phyloP scores from a whole-genome alignment of 306 rosid genomes.

The Pyrus communis region DNA sequence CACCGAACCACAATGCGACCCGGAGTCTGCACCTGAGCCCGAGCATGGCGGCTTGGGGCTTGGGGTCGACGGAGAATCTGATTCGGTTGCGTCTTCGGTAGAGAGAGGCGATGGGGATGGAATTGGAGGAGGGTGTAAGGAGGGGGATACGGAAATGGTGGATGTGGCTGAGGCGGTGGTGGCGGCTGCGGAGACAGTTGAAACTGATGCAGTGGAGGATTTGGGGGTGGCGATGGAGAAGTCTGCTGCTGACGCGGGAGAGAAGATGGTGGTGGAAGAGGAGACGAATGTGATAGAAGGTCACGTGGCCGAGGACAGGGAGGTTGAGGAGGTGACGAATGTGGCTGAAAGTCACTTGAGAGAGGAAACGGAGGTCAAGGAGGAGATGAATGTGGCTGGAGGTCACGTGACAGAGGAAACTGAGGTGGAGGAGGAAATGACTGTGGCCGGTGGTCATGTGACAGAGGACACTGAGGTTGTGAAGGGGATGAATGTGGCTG shows the following conservation, averaged over 20 bases:
- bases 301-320: constrained; percentile 2
- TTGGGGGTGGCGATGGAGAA: neutral
- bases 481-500: neutral
- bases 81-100: neutral
- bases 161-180: neutral
- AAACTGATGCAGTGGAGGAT: constrained; percentile 3
- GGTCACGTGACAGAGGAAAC: neutral
- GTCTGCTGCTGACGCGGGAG: neutral
- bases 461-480: neutral
- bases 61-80: neutral
- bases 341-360: neutral
- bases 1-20: constrained; percentile 25
- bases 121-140: neutral
- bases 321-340: neutral
- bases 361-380: neutral
- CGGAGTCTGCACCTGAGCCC: neutral
- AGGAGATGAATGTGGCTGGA: neutral
- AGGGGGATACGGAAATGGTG: neutral
- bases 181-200: neutral
- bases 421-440: neutral
- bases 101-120: neutral
- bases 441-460: neutral
- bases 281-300: neutral
- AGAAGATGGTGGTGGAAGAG: neutral
- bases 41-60: constrained; percentile 1